Percentiles rank a stretch among this genome's conserved stretches.
These are phyloP conservation scores for Raddia guianensis DNA, from an alignment of 176 grass and related monocot species.

Conservation along the genomic window DNA sequence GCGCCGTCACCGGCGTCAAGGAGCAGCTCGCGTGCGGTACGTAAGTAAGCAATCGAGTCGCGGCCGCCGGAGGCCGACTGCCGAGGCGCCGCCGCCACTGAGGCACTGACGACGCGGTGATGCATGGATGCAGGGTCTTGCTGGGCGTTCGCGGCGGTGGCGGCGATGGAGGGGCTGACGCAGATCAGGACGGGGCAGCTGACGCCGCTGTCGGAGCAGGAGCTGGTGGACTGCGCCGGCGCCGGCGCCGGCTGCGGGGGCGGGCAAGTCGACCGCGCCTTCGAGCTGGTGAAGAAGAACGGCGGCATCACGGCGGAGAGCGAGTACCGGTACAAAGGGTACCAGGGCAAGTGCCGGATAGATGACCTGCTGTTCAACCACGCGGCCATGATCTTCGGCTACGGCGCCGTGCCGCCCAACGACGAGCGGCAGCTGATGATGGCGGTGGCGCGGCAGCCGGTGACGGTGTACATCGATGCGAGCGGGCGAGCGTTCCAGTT, in stretches of 20 bases:
- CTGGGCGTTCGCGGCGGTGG: conserved; percentile 45
- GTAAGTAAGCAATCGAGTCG: too few relatives aligned
- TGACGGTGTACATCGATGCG: conserved; percentile 50
- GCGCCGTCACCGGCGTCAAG: conserved; percentile 28
- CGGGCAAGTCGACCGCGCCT: conserved; percentile 26
- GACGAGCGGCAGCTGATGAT: conserved; percentile 34
- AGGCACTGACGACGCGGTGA: background rate
- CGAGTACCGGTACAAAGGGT: background rate
- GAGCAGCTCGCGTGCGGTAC: conserved; percentile 17
- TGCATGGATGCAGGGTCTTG: conserved; percentile 18
- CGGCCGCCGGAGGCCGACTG: too few relatives aligned
- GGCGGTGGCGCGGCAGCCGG: conserved; percentile 54
- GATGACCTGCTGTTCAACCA: conserved; percentile 17
- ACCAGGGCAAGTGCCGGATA: conserved; percentile 9
- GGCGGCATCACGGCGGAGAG: conserved; percentile 31
- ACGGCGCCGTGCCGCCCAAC: conserved; percentile 33
- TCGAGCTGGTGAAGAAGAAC: conserved; percentile 19
- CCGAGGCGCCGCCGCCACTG: background rate
- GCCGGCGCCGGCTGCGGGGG: conserved; percentile 20
- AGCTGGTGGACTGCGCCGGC: conserved; percentile 36
- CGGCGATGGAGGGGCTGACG: conserved; percentile 39
- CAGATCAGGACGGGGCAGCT: conserved; percentile 40
- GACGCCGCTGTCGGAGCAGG: conserved; percentile 43
- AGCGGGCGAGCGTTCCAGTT: conserved; percentile 43
- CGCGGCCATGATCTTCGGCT: background rate